These are phyloP conservation scores for Sarocladiaceae sp. DNA, from an alignment of 2,329 filamentous ascomycete species.

Conservation along the genomic window DNA sequence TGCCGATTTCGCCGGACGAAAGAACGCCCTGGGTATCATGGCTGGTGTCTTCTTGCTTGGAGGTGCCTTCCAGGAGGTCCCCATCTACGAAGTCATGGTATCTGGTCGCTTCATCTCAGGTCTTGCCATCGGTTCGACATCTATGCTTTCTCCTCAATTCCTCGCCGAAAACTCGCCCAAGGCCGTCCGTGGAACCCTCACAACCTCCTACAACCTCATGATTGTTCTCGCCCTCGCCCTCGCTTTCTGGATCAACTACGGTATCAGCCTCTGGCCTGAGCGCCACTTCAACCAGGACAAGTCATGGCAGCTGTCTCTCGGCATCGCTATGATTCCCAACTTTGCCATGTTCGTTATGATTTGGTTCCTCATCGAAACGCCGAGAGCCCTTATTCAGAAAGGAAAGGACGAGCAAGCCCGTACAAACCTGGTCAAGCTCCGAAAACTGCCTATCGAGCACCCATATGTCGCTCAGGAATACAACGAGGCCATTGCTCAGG, in stretches of 20 bases:
- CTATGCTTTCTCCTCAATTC: constrained; percentile 32
- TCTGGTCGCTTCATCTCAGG: constrained; percentile 32
- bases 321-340: constrained; percentile 33
- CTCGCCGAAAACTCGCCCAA: constrained; percentile 36
- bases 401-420: background rate
- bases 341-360: constrained; percentile 29
- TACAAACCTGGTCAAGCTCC: constrained; percentile 27
- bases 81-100: constrained; percentile 29
- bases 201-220: constrained; percentile 35
- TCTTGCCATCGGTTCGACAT: constrained; percentile 29
- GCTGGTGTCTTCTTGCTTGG: constrained; percentile 27
- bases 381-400: background rate
- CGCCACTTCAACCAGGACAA: constrained; percentile 26
- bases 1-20: constrained; percentile 31
- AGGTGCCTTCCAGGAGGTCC: constrained; percentile 29
- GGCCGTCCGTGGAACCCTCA: constrained; percentile 33
- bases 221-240: constrained; percentile 30
- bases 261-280: constrained; percentile 19
- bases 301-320: constrained; percentile 30
- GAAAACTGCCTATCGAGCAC: constrained; percentile 20
- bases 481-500: constrained; percentile 14
- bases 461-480: constrained; percentile 15
- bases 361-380: constrained; percentile 16
- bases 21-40: constrained; percentile 28
- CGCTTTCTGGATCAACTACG: constrained; percentile 29